phyloP scores from a whole-genome alignment of 331 rosid genomes.

The Acacia pycnantha region DNA sequence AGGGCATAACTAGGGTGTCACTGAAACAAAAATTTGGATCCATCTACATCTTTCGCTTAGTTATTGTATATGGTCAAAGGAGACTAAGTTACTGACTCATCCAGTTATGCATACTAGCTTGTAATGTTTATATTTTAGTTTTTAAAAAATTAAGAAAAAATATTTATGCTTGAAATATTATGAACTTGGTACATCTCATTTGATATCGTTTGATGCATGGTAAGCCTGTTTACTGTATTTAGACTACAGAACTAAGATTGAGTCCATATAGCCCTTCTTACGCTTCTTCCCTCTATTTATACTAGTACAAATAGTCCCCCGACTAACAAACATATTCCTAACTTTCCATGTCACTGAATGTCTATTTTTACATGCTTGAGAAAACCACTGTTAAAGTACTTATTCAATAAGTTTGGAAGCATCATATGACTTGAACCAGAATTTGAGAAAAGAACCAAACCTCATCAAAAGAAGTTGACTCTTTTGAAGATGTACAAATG shows the following conservation, averaged over 20 bases:
- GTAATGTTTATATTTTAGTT: background rate
- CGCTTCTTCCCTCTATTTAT: background rate
- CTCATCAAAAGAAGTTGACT: slow-evolving; percentile 82
- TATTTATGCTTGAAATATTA: background rate
- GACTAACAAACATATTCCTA: background rate
- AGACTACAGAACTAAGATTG: background rate
- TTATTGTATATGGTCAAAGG: background rate
- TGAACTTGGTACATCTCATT: background rate
- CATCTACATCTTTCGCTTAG: background rate
- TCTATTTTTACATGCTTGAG: slow-evolving; percentile 14
- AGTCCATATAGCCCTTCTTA: background rate
- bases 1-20: background rate
- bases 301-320: background rate
- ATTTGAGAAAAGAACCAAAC: slow-evolving; percentile 40
- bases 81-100: background rate
- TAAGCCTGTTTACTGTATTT: background rate
- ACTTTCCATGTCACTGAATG: background rate
- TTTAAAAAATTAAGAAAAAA: background rate
- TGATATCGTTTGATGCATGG: background rate
- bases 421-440: slow-evolving; percentile 3
- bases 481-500: slow-evolving; percentile 43
- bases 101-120: background rate
- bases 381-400: background rate
- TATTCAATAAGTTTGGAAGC: slow-evolving; percentile 20
- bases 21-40: slow-evolving; percentile 18